Conservation (phyloP, 345 rosid species). For the Lepidium sativum region DNA sequence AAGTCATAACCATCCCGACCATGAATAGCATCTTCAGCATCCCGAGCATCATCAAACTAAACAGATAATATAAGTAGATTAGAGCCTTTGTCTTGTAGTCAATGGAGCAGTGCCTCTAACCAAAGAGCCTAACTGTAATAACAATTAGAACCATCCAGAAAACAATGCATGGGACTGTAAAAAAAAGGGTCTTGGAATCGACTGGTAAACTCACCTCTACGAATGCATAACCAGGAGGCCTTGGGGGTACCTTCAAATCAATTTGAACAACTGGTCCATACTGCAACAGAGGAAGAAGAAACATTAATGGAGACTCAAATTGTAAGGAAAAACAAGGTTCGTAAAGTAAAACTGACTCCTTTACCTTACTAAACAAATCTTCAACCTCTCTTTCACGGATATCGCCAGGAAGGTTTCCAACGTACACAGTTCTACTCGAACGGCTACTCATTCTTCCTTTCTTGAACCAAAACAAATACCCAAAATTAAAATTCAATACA, state of each 20-base stretch:
- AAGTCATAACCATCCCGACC: conserved; percentile 96
- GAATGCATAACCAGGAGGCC: conserved; percentile 97
- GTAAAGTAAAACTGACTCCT: neutral
- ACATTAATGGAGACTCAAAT: neutral
- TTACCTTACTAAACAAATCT: conserved; percentile 88
- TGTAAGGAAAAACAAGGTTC: neutral
- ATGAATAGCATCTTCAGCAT: conserved; percentile 92
- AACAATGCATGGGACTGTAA: neutral
- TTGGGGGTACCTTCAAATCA: conserved; percentile 88
- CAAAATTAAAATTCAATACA: neutral
- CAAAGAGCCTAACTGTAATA: neutral
- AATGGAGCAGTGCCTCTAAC: neutral
- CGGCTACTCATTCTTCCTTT: conserved; percentile 66
- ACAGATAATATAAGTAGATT: neutral
- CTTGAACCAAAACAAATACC: neutral
- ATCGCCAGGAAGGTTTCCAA: conserved; percentile 93
- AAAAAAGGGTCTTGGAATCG: neutral
- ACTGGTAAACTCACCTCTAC: conserved; percentile 51
- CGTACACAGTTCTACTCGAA: conserved; percentile 74
- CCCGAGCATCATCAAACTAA: conserved; percentile 87
- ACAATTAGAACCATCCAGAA: neutral
- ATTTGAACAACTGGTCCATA: conserved; percentile 82
- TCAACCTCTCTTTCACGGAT: conserved; percentile 83
- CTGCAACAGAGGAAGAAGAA: conserved; percentile 31
- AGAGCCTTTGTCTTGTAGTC: neutral